A percentile compares a stretch with the other conserved stretches of the same genome.
Evolutionary conservation across 768 basidiomycete genomes (phyloP).

Genomic region (Pulveroboletus sp.): DNA sequence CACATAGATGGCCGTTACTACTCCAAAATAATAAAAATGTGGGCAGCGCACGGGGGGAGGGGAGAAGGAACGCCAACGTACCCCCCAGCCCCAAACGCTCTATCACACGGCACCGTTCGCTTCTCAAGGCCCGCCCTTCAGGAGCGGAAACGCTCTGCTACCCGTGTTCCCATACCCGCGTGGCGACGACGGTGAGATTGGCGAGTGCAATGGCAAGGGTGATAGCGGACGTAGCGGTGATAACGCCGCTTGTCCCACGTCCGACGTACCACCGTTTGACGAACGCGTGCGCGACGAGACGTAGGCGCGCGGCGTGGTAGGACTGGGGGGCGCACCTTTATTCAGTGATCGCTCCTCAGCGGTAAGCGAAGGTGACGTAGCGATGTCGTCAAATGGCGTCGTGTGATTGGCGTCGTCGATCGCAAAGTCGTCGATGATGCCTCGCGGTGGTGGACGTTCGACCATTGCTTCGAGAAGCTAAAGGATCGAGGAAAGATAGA

Average conservation of each 20-base stretch:
- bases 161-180: not conserved
- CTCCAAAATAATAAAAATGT: too few species aligned
- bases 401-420: constrained; percentile 30
- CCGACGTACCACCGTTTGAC: not conserved
- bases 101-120: not conserved
- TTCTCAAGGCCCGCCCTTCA: not conserved
- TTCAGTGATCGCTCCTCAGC: constrained; percentile 31
- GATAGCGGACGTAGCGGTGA: constrained; percentile 7
- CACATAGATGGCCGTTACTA: too few species aligned
- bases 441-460: constrained; percentile 75
- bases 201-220: not conserved
- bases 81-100: not conserved
- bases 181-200: constrained; percentile 13
- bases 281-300: constrained; percentile 49
- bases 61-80: not conserved
- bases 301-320: constrained; percentile 50
- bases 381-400: constrained; percentile 12
- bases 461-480: constrained; percentile 84
- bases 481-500: constrained; percentile 14
- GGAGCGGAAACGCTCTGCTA: constrained; percentile 9
- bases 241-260: constrained; percentile 22
- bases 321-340: constrained; percentile 5
- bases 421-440: constrained; percentile 59
- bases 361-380: constrained; percentile 7
- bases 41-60: too few species aligned